A percentile compares a stretch with the other conserved stretches of the same genome.
These are phyloP conservation scores for Cladosporium sp. DNA, from an alignment of 2,329 filamentous ascomycete genomes.

Conservation along the genomic window DNA sequence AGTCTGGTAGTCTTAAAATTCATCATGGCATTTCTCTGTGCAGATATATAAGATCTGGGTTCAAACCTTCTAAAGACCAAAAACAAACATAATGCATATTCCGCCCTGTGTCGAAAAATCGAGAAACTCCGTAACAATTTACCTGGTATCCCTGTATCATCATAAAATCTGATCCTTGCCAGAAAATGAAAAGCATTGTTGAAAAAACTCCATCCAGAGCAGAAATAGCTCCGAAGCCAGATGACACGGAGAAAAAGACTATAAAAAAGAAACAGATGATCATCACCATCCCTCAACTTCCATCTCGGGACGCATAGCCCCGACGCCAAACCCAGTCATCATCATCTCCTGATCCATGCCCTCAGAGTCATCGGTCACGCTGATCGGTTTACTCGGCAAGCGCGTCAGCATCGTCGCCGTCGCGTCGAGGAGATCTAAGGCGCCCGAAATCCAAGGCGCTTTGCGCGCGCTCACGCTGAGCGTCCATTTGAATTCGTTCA, in stretches of 20 bases:
- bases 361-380: constrained; percentile 5
- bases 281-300: constrained; percentile 15
- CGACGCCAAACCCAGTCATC: constrained; percentile 16
- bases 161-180: neutral
- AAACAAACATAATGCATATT: neutral
- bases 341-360: constrained; percentile 13
- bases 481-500: constrained; percentile 93
- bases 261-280: neutral
- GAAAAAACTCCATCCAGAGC: constrained; percentile 32
- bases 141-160: constrained; percentile 16
- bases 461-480: constrained; percentile 80
- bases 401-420: constrained; percentile 46
- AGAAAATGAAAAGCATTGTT: constrained; percentile 17
- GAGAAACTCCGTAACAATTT: neutral
- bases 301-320: constrained; percentile 4
- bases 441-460: constrained; percentile 51
- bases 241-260: neutral
- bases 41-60: constrained; percentile 6
- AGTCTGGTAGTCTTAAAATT: neutral
- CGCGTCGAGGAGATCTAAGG: constrained; percentile 48
- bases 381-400: constrained; percentile 45
- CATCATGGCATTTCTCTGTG: constrained; percentile 14
- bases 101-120: neutral
- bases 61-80: neutral
- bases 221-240: constrained; percentile 19